Base-by-base conservation (phyloP, 1,139 yeast genomes). In the Debaryomyces subglobosus region DNA sequence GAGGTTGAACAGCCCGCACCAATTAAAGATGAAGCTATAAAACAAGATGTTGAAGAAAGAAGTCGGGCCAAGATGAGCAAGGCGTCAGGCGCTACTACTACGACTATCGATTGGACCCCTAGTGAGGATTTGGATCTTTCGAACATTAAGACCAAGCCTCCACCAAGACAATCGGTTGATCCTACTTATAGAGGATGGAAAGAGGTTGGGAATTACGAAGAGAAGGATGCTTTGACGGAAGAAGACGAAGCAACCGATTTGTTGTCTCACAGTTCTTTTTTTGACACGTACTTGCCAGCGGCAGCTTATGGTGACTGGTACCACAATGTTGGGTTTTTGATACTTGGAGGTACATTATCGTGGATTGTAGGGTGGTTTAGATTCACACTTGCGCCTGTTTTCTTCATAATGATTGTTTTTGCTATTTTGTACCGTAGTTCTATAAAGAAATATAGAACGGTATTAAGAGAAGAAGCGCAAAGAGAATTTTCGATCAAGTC, bases 271-370 rank as follows among this genome's bases (percentile, higher is more conserved):
- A 81, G 89, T 8, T 89, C 97, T 0, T 60, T 85, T 41, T 79
- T 90, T 53, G 94, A 88, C 59, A 77, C 80, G 51, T 81, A 85
- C 59, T 71, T 92, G 47, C 94, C 96, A 2, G 84, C 86, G 29
- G 74, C 69, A 29, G 79, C 82, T 10, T 89, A 87, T 59, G 99
- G 99, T 47, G 97, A 94, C 61, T 94, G 99, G 98, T 94, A 86
- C 64, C 99, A 94, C 65, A 86, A 87, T 53, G 85, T 87, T 13
- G 97, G 81, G 0, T 77, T 82, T 42, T 72, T 90, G 54, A 69
- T 86, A 25, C 67, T 78, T 6, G 89, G 88, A 2, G 91, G 86
- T 0, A 62, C 86, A 12, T 65, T 86, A 18, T 88, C 96, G 2
- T 92, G 95, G 86, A 55, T 85, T 7, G 64, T 89, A 42, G 99